phyloP scores from a whole-genome alignment of 2,329 filamentous ascomycete genomes.

The Xylariaceae sp. region DNA sequence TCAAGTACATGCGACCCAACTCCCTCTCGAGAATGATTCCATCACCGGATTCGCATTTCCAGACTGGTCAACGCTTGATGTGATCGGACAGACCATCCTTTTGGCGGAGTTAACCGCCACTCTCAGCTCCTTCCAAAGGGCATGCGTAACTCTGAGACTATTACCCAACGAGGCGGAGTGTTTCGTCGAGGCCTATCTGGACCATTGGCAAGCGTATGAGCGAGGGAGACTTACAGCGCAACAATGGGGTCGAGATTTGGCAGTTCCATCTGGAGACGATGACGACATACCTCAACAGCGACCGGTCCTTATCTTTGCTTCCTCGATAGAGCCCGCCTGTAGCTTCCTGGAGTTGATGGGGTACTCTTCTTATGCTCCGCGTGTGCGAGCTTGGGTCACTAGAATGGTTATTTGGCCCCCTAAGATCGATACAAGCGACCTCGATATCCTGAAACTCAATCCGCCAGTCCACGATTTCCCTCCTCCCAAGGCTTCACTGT shows the following conservation, averaged over 20 bases:
- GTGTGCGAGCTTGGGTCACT: conserved; percentile 3
- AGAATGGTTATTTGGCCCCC: conserved; percentile 7
- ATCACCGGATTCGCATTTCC: conserved; percentile 1
- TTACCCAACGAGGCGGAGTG: conserved; percentile 7
- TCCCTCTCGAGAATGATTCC: neutral
- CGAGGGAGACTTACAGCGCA: conserved; percentile 1
- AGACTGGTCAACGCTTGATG: conserved; percentile 12
- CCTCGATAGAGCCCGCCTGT: conserved; percentile 11
- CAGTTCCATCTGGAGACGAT: neutral
- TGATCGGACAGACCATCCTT: conserved; percentile 10
- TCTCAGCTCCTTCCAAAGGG: conserved; percentile 8
- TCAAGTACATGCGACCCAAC: conserved; percentile 4
- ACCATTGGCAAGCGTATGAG: conserved; percentile 3
- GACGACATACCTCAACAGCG: conserved; percentile 10
- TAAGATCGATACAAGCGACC: conserved; percentile 1
- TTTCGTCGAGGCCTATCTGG: conserved; percentile 5
- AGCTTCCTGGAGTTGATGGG: conserved; percentile 8
- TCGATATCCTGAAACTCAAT: conserved; percentile 1
- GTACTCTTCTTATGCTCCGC: neutral
- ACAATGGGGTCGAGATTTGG: conserved; percentile 8
- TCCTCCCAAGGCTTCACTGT: too few species aligned
- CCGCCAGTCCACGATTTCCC: neutral
- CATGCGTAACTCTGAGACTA: conserved; percentile 5
- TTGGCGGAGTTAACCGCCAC: conserved; percentile 3
- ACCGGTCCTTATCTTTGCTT: conserved; percentile 2